These are phyloP conservation scores for Kwoniella botswanensis DNA, from an alignment of 768 basidiomycete genomes.

Conservation along the genomic window DNA sequence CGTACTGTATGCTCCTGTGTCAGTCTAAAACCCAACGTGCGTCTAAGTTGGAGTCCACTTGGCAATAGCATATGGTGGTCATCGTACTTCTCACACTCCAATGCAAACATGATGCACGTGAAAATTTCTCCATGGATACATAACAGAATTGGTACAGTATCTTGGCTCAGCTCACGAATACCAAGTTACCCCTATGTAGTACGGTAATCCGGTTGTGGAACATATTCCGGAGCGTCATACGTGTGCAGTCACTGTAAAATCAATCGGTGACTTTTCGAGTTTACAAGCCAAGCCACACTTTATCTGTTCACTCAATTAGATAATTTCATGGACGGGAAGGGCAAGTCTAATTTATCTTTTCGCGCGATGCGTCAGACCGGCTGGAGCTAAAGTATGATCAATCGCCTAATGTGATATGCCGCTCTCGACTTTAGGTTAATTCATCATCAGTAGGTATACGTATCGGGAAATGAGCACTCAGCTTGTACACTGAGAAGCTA, in stretches of 20 bases:
- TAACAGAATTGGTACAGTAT: too few species aligned
- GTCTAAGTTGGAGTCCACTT: too few species aligned
- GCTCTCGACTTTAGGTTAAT: not conserved
- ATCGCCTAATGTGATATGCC: not conserved
- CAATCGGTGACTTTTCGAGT: not conserved
- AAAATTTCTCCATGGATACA: too few species aligned
- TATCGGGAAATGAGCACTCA: not conserved
- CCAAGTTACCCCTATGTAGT: not conserved
- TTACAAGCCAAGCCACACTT: constrained; percentile 7
- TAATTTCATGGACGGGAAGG: not conserved
- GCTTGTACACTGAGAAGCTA: not conserved
- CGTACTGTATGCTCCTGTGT: too few species aligned
- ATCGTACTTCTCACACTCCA: too few species aligned
- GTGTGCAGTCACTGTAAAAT: not conserved
- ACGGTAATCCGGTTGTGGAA: not conserved
- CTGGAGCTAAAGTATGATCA: constrained; percentile 3
- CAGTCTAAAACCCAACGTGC: too few species aligned
- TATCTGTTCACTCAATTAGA: not conserved
- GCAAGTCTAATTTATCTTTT: constrained; percentile 3
- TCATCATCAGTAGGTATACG: not conserved
- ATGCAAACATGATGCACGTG: too few species aligned
- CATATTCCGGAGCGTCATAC: constrained; percentile 11
- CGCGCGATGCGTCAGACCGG: constrained; percentile 4
- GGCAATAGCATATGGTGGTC: too few species aligned
- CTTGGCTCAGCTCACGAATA: too few species aligned